Evolutionary conservation across 345 rosid species (phyloP).

Genomic region (Adansonia digitata): DNA sequence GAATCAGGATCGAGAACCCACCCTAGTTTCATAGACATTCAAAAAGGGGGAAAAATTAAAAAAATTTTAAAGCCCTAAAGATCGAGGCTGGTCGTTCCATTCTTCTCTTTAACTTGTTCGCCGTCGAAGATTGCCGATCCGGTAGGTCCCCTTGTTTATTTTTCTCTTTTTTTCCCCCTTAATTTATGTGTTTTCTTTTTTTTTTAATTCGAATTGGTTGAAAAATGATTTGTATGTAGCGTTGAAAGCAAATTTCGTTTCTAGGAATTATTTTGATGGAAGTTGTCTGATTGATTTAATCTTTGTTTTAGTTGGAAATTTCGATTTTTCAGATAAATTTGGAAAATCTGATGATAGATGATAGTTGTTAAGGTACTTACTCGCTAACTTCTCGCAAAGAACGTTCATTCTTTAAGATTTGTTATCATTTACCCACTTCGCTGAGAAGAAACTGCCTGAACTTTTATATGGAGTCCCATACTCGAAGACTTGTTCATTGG

Average conservation of each 20-base stretch:
- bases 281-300: not conserved
- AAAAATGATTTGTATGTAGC: not conserved
- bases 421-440: constrained; percentile 75
- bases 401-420: constrained; percentile 60
- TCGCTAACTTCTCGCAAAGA: constrained; percentile 61
- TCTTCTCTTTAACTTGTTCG: not conserved
- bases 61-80: not conserved
- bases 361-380: not conserved
- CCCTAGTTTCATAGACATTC: not conserved
- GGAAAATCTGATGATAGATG: not conserved
- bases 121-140: not conserved
- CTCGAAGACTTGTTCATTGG: constrained; percentile 12
- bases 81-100: not conserved
- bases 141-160: not conserved
- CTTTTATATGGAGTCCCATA: not conserved
- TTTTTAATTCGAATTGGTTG: not conserved
- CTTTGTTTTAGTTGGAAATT: not conserved
- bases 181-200: not conserved
- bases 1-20: not conserved
- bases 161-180: not conserved
- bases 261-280: not conserved
- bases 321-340: not conserved
- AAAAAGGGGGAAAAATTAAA: not conserved
- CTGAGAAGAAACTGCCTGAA: constrained; percentile 58
- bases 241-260: not conserved